A percentile compares a stretch with the other conserved stretches of the same genome.
Evolutionary conservation across 169 alveolate species (phyloP).

Genomic region (Eimeria praecox): DNA sequence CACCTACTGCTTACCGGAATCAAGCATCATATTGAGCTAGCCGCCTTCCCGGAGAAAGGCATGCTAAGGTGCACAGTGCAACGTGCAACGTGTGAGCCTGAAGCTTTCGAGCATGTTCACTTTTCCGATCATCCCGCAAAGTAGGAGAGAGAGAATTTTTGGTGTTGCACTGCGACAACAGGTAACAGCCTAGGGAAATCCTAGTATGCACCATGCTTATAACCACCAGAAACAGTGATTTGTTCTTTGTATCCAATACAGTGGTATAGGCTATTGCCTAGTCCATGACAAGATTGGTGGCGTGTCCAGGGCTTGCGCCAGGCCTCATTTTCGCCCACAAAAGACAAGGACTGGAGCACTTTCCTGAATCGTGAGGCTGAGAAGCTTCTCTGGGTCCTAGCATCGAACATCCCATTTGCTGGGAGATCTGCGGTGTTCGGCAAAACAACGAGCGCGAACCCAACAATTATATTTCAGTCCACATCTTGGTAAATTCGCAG

Average conservation of each 20-base stretch:
- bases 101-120: background rate
- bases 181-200: background rate
- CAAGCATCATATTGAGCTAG: background rate
- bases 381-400: too few species aligned
- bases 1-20: background rate
- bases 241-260: background rate
- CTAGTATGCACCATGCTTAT: background rate
- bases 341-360: too few species aligned
- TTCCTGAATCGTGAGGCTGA: too few species aligned
- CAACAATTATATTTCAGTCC: background rate
- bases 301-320: too few species aligned
- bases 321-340: too few species aligned
- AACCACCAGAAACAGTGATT: background rate
- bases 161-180: too few species aligned
- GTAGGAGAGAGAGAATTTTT: too few species aligned
- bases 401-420: too few species aligned
- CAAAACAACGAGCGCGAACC: background rate
- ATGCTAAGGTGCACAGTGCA: background rate
- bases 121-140: too few species aligned
- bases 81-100: background rate
- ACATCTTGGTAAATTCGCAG: background rate
- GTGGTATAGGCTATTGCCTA: background rate
- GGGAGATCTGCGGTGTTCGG: too few species aligned
- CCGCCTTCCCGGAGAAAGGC: background rate
- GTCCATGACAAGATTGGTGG: background rate